phyloP scores from a whole-genome alignment of 2,329 filamentous ascomycete species.

The Zarea fungicola region DNA sequence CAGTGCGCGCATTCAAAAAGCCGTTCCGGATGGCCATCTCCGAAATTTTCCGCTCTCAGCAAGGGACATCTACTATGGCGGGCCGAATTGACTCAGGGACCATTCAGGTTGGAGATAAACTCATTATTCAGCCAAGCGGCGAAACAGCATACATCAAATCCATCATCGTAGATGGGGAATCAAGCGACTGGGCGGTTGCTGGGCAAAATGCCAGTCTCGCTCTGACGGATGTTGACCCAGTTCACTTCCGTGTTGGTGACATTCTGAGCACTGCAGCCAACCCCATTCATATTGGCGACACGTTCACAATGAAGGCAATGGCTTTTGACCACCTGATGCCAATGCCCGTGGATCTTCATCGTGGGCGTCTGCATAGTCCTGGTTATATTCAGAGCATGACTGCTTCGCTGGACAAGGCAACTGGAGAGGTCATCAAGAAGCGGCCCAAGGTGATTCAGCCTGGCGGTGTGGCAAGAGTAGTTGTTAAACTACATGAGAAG shows the following conservation, averaged over 20 bases:
- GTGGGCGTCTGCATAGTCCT: constrained; percentile 73
- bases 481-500: constrained; percentile 66
- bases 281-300: constrained; percentile 65
- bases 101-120: constrained; percentile 75
- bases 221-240: constrained; percentile 75
- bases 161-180: constrained; percentile 68
- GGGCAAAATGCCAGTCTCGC: constrained; percentile 86
- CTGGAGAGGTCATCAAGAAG: constrained; percentile 71
- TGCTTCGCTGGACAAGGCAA: constrained; percentile 72
- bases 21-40: constrained; percentile 81
- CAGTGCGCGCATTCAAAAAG: constrained; percentile 62
- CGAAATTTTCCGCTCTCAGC: constrained; percentile 77
- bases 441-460: constrained; percentile 80
- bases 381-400: constrained; percentile 68
- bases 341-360: constrained; percentile 82
- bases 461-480: constrained; percentile 69
- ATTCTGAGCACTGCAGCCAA: constrained; percentile 69
- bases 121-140: constrained; percentile 74
- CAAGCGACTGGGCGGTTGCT: constrained; percentile 83
- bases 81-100: constrained; percentile 82
- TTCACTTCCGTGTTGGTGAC: constrained; percentile 78
- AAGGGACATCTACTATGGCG: constrained; percentile 77
- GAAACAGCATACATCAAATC: constrained; percentile 78
- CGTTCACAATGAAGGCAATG: constrained; percentile 76
- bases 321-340: constrained; percentile 88